These are phyloP conservation scores for Seiridium unicorne DNA, from an alignment of 2,329 filamentous ascomycete species.

Conservation along the genomic window DNA sequence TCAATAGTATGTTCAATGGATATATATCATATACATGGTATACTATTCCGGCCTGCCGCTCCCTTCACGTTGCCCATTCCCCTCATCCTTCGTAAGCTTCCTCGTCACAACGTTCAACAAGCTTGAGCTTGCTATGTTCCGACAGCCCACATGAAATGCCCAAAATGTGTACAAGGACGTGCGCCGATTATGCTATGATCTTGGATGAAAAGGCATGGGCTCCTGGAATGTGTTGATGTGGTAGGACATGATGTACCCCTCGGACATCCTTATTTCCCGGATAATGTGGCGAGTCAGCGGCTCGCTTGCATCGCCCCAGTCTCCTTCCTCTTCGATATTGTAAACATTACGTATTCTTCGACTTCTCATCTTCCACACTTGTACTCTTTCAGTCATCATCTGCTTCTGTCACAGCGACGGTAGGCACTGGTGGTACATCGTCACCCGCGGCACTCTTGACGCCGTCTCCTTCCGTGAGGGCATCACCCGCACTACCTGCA, in stretches of 20 bases:
- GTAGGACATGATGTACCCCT: too few relatives aligned
- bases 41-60: not conserved
- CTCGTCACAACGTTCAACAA: too few relatives aligned
- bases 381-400: conserved; percentile 16
- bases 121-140: too few relatives aligned
- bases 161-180: too few relatives aligned
- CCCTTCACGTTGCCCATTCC: not conserved
- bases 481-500: conserved; percentile 7
- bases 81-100: not conserved
- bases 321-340: not conserved
- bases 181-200: too few relatives aligned
- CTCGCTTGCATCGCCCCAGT: too few relatives aligned
- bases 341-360: conserved; percentile 20
- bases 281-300: too few relatives aligned
- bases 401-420: conserved; percentile 6
- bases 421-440: conserved; percentile 16
- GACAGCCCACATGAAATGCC: too few relatives aligned
- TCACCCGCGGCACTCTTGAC: conserved; percentile 18
- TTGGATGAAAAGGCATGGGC: too few relatives aligned
- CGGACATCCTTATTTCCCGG: too few relatives aligned
- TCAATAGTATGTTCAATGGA: not conserved
- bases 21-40: conserved; percentile 2
- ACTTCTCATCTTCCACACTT: conserved; percentile 8
- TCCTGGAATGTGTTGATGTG: too few relatives aligned
- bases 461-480: conserved; percentile 10